Percentiles rank a stretch among this genome's conserved stretches.
phyloP scores from a whole-genome alignment of 306 rosid genomes.

The Pueraria montana region DNA sequence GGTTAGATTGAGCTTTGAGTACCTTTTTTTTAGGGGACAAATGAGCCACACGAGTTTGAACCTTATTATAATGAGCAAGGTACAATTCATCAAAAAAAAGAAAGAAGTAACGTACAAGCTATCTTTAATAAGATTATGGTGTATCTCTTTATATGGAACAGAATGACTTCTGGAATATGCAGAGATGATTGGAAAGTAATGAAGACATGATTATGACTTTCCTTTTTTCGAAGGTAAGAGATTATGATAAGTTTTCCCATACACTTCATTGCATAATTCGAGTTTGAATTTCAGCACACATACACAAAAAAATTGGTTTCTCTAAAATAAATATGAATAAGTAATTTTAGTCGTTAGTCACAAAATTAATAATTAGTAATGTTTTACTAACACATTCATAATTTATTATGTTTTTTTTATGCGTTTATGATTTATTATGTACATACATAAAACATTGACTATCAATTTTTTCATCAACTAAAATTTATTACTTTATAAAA shows the following conservation, averaged over 20 bases:
- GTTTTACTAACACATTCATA: too few species aligned
- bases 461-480: too few species aligned
- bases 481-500: neutral
- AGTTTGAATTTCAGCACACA: neutral
- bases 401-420: too few species aligned
- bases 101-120: conserved; percentile 17
- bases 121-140: neutral
- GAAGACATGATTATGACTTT: neutral
- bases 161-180: neutral
- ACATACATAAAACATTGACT: too few species aligned
- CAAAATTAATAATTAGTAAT: too few species aligned
- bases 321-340: too few species aligned
- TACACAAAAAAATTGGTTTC: neutral
- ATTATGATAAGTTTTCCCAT: neutral
- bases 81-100: neutral
- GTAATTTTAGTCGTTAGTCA: too few species aligned
- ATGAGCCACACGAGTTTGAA: neutral
- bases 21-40: neutral
- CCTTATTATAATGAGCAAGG: neutral
- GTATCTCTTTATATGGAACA: neutral
- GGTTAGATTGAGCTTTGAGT: neutral
- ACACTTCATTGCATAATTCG: neutral
- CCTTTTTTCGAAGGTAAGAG: neutral
- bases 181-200: neutral
- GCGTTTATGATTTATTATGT: too few species aligned